Evolutionary conservation across 768 basidiomycete species (phyloP), one percentile per base, ranked within the genome.

Genomic region (Gloeopeniophorella convolvens): DNA sequence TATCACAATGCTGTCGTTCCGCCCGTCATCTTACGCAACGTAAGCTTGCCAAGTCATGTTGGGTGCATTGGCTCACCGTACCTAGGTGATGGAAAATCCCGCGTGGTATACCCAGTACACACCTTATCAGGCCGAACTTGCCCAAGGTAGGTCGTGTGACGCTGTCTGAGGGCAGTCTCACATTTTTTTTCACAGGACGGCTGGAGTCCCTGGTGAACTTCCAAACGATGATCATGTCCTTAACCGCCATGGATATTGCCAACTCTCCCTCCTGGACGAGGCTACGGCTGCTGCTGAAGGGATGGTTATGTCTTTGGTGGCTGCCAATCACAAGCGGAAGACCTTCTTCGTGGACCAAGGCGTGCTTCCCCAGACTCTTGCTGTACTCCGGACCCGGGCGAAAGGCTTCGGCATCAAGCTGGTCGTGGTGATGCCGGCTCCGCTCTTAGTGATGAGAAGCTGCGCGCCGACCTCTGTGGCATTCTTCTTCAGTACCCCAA

Each of bases 91-190:
- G 72, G 94, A 99, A 68, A 98, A 95, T 63, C 95, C 93, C 23
- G 90, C 87, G 3, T 99, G 95, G 95, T 98, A 97, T 67, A 97
- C 94, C 5, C 90, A 86, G 13, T 94, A 95, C 66, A 94, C 93
- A 0, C 91, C 92, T 1, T 94, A 94, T 68, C 92, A 96, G 62
- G 93, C 95, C 1, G 95, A 99, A 74, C 87, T 98, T 66, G 83
- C 95, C n/a, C 95, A 99, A 80, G 95, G 91, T 87, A 60, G 21
- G 70, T 59, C 35, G 24, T 8, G 56, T 28, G 32, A 16, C 41
- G 21, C n/a, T 34, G 18, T 12, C 41, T 3, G 11, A 10, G 27
- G 36, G 24, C 16, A 27, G 34, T 33, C 33, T 50, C 41, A 53
- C 41, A 24, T n/a, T 32, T 43, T 28, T 35, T 20, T 5, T 45